Conservation (phyloP, 1,139 yeast genomes). For the Meyerozyma athensensis region DNA sequence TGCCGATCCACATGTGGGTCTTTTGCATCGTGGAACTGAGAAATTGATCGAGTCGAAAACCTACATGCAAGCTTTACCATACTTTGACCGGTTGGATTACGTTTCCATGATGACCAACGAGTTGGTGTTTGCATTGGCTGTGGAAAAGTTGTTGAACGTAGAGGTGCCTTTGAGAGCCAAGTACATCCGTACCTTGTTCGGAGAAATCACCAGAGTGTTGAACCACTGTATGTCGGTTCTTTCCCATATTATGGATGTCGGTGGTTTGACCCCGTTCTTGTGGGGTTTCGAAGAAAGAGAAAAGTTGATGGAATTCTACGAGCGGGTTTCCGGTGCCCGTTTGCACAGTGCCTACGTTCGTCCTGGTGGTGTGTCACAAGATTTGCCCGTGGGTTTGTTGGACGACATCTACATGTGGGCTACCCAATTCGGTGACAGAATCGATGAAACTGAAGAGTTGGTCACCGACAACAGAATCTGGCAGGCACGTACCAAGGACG, state of each 20-base stretch:
- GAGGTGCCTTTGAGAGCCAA: slow-evolving; percentile 84
- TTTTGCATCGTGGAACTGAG: slow-evolving; percentile 85
- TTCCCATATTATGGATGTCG: slow-evolving; percentile 93
- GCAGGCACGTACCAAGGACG: slow-evolving; percentile 81
- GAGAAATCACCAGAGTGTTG: slow-evolving; percentile 79
- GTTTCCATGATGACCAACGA: slow-evolving; percentile 94
- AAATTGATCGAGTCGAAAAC: slow-evolving; percentile 82
- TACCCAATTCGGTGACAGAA: slow-evolving; percentile 89
- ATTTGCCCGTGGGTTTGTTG: slow-evolving; percentile 77
- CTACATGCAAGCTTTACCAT: slow-evolving; percentile 81
- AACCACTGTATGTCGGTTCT: slow-evolving; percentile 86
- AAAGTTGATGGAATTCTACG: slow-evolving; percentile 89
- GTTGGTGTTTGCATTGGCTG: slow-evolving; percentile 79
- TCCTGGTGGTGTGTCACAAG: slow-evolving; percentile 93
- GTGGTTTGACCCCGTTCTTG: slow-evolving; percentile 88
- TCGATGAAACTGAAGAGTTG: slow-evolving; percentile 87
- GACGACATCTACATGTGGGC: slow-evolving; percentile 97
- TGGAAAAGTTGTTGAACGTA: slow-evolving; percentile 77
- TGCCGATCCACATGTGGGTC: slow-evolving; percentile 85
- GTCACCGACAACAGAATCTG: slow-evolving; percentile 89
- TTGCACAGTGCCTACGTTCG: slow-evolving; percentile 84
- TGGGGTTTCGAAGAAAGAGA: slow-evolving; percentile 97
- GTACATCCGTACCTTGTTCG: slow-evolving; percentile 81
- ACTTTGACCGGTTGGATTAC: slow-evolving; percentile 84
- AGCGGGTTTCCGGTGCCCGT: slow-evolving; percentile 88